phyloP scores from a whole-genome alignment of 2,329 filamentous ascomycete genomes.

The Monilinia laxa region DNA sequence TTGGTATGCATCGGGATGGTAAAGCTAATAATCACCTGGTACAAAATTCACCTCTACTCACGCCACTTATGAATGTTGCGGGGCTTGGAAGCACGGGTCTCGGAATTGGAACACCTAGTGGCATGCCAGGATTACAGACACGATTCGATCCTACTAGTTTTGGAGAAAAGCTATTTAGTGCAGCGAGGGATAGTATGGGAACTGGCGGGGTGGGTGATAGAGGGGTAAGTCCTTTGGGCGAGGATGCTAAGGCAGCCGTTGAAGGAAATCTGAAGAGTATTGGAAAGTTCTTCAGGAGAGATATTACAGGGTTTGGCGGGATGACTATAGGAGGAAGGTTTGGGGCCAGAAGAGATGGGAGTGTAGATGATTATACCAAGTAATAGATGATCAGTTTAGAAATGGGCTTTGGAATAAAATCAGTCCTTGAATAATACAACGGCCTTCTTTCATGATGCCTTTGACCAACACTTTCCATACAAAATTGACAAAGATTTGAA shows the following conservation, averaged over 20 bases:
- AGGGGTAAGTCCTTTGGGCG: constrained; percentile 38
- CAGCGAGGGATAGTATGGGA: constrained; percentile 78
- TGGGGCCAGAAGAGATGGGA: constrained; percentile 33
- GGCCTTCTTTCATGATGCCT: not conserved
- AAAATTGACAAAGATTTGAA: no score
- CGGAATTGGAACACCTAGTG: constrained; percentile 46
- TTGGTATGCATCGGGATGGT: constrained; percentile 75
- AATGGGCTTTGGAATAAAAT: constrained; percentile 7
- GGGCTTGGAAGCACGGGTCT: constrained; percentile 47
- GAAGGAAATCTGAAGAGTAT: constrained; percentile 95
- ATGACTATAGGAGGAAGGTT: constrained; percentile 63
- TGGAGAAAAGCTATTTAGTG: constrained; percentile 84
- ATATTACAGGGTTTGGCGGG: constrained; percentile 70
- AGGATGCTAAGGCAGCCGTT: constrained; percentile 64
- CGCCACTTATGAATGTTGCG: constrained; percentile 58
- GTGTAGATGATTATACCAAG: constrained; percentile 32
- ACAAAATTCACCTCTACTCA: constrained; percentile 67
- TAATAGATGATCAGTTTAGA: constrained; percentile 16
- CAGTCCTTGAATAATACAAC: not conserved
- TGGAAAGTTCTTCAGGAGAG: constrained; percentile 91
- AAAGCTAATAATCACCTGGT: constrained; percentile 67
- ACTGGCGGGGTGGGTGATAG: constrained; percentile 28
- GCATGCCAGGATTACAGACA: constrained; percentile 45
- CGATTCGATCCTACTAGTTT: constrained; percentile 80
- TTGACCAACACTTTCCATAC: not conserved